Evolutionary conservation across 148 eudicot species (phyloP), one percentile per base, ranked within the genome.

Genomic region (Talinum fruticosum): DNA sequence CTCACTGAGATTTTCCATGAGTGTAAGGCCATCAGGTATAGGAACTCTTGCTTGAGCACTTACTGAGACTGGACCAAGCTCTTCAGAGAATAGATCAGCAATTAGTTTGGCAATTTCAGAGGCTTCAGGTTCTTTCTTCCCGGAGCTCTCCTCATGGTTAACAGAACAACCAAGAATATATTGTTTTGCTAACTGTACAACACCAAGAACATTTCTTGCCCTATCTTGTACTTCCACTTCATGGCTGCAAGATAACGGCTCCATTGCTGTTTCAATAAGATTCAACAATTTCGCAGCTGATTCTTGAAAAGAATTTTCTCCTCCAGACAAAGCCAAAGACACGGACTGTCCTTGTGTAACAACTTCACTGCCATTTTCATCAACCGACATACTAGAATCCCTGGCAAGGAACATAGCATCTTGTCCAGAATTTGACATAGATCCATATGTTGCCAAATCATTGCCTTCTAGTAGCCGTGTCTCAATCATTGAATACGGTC

Each of bases 141-240:
- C 76, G 73, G 79, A 41, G 53, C 66, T 76, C 61, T 54, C 85
- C 82, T 79, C 88, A 59, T 68, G 59, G 34, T 76, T 76, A 67
- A 35, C 81, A 16, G 73, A 74, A 74, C 53, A 45, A 83, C 73
- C 79, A 82, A 72, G 79, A 73, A 88, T 24, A 29, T 83, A 83
- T 72, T 84, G 80, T 76, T 85, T 86, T 76, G 88, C 80, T 86
- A 95, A 80, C 67, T 83, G 83, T 67, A 87, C 81, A 74, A 95
- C 74, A 77, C 97, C 93, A 76, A 95, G 93, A 68, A 93, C 76
- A 73, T 92, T 95, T 36, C 86, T 84, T 21, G 86, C 91, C 77
- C 99, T 90, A 77, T 95, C 97, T 78, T 80, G 89, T 69, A 95
- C 76, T 86, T 95, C 99, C 71, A 92, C 97, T 57, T 89, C 94